Evolutionary conservation across 441 rosid genomes (phyloP), one percentile per base, ranked within the genome.

Genomic region (Pelargonium cotyledonis): DNA sequence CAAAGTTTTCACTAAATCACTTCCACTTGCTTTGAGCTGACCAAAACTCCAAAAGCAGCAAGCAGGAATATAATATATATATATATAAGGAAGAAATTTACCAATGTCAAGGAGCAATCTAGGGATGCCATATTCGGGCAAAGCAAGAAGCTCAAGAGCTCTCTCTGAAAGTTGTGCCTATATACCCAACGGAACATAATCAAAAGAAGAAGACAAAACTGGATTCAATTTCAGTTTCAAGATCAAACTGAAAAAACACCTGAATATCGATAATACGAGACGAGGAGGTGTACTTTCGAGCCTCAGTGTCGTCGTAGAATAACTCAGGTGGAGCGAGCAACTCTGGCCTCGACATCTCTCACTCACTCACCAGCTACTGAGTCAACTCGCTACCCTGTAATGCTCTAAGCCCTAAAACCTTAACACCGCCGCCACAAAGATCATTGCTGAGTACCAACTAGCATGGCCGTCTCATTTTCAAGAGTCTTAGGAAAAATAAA

Each of bases 291-390:
- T 94, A 94, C 74, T 94, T 94, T 8, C 92, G 85, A 81, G 99
- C 99, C 69, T 94, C 96, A 0, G 78, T 11, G 8, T 89, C 97
- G 72, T 86, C 85, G 70, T 94, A 94, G 78, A 94, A 94, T 67
- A 94, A 91, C 87, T 94, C 99, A 29, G 96, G 99, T 35, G 99
- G 99, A 7, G 99, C 97, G 49, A 77, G 82, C 29, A 83, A 68
- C 76, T 89, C 95, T 6, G 96, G 99, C 38, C 96, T 73, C 43
- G 78, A 75, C 26, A 70, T 73, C 74, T n/a, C 58, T 10, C 7
- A 12, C 7, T n/a, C 18, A 12, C 57, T 49, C 16, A 38, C 8
- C 41, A 38, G 6, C 8, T 38, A 38, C 8, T 38, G 41, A 38
- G 41, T 38, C 41, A 38, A 38, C 41, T 38, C 41, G 41, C 41